phyloP scores from a whole-genome alignment of 345 rosid species.

The Mangifera indica region DNA sequence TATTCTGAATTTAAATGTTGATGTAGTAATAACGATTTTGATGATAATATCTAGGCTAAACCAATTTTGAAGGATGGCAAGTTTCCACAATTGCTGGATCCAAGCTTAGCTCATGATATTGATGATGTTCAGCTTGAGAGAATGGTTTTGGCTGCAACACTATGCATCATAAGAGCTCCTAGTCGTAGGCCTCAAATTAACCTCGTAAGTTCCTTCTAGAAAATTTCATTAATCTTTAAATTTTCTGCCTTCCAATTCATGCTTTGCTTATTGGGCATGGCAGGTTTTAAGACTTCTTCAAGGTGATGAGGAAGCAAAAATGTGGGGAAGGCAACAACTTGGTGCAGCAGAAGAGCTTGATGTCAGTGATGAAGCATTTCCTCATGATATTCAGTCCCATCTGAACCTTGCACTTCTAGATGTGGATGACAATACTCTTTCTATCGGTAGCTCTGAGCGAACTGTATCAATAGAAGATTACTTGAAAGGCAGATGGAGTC shows the following conservation, averaged over 20 bases:
- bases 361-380: constrained; percentile 38
- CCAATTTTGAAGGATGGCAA: constrained; percentile 72
- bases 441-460: constrained; percentile 57
- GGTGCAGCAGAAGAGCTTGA: constrained; percentile 45
- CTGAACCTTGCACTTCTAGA: constrained; percentile 80
- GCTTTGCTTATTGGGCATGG: background rate
- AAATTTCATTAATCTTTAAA: background rate
- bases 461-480: constrained; percentile 67
- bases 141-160: constrained; percentile 78
- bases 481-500: constrained; percentile 76
- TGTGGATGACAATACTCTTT: constrained; percentile 67
- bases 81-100: constrained; percentile 69
- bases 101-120: constrained; percentile 41
- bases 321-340: constrained; percentile 67
- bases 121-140: constrained; percentile 54
- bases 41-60: constrained; percentile 57
- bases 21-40: background rate
- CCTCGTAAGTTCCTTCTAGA: constrained; percentile 43
- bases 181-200: constrained; percentile 63
- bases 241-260: constrained; percentile 9
- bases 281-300: constrained; percentile 80
- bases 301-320: constrained; percentile 68
- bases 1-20: background rate
- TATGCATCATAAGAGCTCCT: constrained; percentile 70
- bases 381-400: constrained; percentile 67